Evolutionary conservation across 768 basidiomycete genomes (phyloP), one percentile per base, ranked within the genome.

Genomic region (Kwoniella mangroviensis): DNA sequence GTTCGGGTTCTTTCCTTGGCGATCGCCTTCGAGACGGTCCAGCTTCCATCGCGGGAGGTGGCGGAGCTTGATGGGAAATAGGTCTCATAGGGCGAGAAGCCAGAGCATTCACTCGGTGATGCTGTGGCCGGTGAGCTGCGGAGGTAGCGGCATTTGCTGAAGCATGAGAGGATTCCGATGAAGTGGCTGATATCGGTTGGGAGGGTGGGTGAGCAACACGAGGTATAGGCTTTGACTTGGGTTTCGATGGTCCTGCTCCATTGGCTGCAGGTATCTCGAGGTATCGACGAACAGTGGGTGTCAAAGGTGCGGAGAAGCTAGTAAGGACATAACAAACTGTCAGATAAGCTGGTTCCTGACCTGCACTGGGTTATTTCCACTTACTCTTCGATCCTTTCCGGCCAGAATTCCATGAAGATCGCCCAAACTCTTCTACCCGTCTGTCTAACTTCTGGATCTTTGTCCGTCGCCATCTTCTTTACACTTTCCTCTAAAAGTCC

Each of bases 291-390:
- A 83, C 80, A 0, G 82, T 84, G 0, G 84, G 84, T 1, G 84
- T 84, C 52, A 85, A 72, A 1, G 84, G 84, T 0, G 79, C 82
- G 3, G 84, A 82, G 69, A 85, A 85, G 17, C 84, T 85, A 61
- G 5, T 40, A 65, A 34, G 34, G 34, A 1, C 34, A 34, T 34
- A 49, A 24, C 12, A 54, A 42, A 22, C 56, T 53, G 63, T 41
- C 41, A 19, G 65, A 34, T 34, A 11, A 52, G n/a, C 13, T 51
- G 34, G 41, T 15, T 43, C 22, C 15, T 21, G 24, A 40, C 52
- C 12, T 12, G 22, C 24, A 28, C 58, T 34, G 17, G 3, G 58
- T 19, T 5, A 7, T 43, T 62, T 10, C 7, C 13, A 76, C 83
- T 77, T 72, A 83, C 84, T 74, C 77, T 5, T 81, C 76, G 2